These are phyloP conservation scores for Colletotrichum lindemuthianum DNA, from an alignment of 2,329 filamentous ascomycete species.

Conservation along the genomic window DNA sequence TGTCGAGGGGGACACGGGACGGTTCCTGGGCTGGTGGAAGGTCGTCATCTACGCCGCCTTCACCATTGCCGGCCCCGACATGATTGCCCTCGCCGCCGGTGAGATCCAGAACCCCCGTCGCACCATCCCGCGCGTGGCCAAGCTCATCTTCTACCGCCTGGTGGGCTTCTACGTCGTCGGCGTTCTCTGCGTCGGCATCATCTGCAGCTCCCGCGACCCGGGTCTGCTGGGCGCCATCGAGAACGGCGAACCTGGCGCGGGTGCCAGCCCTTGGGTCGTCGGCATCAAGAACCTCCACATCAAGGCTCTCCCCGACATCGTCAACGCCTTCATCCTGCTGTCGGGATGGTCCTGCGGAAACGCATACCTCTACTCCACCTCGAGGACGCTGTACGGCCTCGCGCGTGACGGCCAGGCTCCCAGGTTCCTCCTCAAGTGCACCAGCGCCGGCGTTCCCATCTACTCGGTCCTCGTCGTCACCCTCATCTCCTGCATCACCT, in stretches of 20 bases:
- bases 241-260: conserved; percentile 57
- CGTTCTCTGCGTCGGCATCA: conserved; percentile 66
- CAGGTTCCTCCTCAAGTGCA: conserved; percentile 51
- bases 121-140: conserved; percentile 75
- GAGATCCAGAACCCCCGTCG: conserved; percentile 73
- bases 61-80: conserved; percentile 74
- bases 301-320: conserved; percentile 62
- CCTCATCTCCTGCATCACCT: conserved; percentile 48
- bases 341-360: conserved; percentile 55
- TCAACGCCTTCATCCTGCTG: conserved; percentile 58
- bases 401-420: conserved; percentile 61
- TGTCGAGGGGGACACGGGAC: conserved; percentile 61
- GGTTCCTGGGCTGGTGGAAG: conserved; percentile 67
- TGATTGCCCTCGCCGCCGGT: conserved; percentile 64
- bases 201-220: conserved; percentile 67
- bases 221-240: conserved; percentile 64
- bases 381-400: conserved; percentile 60
- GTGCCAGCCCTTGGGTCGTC: conserved; percentile 63
- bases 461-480: conserved; percentile 46
- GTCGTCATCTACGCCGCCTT: conserved; percentile 74
- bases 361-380: conserved; percentile 62
- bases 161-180: conserved; percentile 78
- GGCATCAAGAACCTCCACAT: conserved; percentile 67
- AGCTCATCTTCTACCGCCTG: conserved; percentile 78
- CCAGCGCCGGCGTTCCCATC: conserved; percentile 56